phyloP scores from a whole-genome alignment of 805 yeast species.

The Teunomyces kruisii region DNA sequence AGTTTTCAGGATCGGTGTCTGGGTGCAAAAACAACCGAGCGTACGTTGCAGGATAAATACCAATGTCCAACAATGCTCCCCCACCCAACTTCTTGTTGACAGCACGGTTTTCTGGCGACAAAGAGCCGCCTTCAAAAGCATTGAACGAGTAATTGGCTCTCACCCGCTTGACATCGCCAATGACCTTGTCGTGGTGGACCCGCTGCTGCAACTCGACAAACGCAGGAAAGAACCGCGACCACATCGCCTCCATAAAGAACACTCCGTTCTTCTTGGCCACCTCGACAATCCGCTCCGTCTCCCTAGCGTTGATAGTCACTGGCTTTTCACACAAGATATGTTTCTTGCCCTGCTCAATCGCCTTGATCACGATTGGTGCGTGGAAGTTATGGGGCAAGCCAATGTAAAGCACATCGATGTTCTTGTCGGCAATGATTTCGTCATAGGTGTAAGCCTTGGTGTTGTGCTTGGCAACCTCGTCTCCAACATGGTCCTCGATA shows the following conservation, averaged over 20 bases:
- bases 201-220: conserved; percentile 30
- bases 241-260: conserved; percentile 59
- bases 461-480: conserved; percentile 12
- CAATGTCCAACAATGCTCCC: conserved; percentile 57
- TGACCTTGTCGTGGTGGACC: conserved; percentile 36
- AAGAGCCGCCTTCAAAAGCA: conserved; percentile 22
- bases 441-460: conserved; percentile 34
- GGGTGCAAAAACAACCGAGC: conserved; percentile 39
- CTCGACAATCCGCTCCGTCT: conserved; percentile 40
- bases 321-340: conserved; percentile 60
- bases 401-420: conserved; percentile 50
- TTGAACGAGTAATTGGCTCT: conserved; percentile 42
- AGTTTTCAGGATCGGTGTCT: conserved; percentile 9
- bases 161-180: conserved; percentile 50
- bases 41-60: conserved; percentile 52
- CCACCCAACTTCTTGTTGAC: conserved; percentile 46
- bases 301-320: conserved; percentile 46
- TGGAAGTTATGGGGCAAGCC: conserved; percentile 58
- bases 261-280: conserved; percentile 44
- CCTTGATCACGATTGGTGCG: conserved; percentile 42
- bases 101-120: conserved; percentile 39
- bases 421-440: conserved; percentile 41
- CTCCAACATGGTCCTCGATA: conserved; percentile 20
- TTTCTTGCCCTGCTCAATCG: conserved; percentile 46
- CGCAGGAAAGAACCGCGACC: conserved; percentile 57